Base-by-base conservation (phyloP, 169 alveolate species). In the Eimeria praecox region DNA sequence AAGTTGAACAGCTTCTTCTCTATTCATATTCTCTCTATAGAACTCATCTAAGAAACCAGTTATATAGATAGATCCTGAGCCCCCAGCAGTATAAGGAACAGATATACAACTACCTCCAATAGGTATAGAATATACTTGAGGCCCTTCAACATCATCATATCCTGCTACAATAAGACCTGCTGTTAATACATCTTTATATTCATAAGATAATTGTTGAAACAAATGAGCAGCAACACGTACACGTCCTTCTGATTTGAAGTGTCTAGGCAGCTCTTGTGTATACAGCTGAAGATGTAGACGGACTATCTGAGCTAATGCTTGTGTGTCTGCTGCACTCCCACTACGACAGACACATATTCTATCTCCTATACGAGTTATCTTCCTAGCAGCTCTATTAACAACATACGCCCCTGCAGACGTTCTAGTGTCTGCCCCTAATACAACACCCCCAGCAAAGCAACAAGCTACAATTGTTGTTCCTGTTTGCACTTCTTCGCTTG, bases 281-380 rank as follows among this genome's bases (percentile, higher is more conserved):
- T 98, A 97, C 93, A 98, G 97, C 95, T 97, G 95, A 95, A 97
- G 96, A 85, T 98, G 98, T 96, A 98, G 96, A 66, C 97, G 96
- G 89, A 98, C 97, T 27, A 98, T 97, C 94, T 97, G 97, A 62
- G 98, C 97, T 75, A 98, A 90, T 69, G 97, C 98, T 97, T 98
- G 99, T 30, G 99, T 98, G 96, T 99, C 99, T 24, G 99, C 99
- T n/a, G 99, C 99, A 54, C 99, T 96, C 30, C 99, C 99, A 69
- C 99, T 97, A 49, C 99, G 98, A 95, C 99, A 97, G 95, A 98
- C 99, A 96, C 97, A 98, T n/a, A 99, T 98, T 78, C 92, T 14
- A 64, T 97, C 96, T 95, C 98, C 62, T 97, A 98, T 95, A 49
- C 98, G 96, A 95, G 99, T 98, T 44, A 98, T 98, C 97, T 98